These are phyloP conservation scores for Umbelopsis sp. DNA, from an alignment of 192 early-diverging fungal species.

Conservation along the genomic window DNA sequence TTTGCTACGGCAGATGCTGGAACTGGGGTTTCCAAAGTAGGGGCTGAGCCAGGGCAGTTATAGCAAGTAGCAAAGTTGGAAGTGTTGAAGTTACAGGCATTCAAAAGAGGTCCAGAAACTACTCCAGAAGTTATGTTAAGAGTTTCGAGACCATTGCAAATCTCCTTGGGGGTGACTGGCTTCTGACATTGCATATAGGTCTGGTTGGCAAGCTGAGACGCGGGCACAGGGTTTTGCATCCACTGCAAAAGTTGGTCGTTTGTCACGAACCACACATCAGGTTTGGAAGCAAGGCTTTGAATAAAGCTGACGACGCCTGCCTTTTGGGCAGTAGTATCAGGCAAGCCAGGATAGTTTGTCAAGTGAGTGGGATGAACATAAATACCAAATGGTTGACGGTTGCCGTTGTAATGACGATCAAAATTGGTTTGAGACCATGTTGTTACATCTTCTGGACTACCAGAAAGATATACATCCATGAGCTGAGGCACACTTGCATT, in stretches of 20 bases:
- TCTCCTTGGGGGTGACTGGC: conserved; percentile 62
- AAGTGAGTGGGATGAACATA: conserved; percentile 53
- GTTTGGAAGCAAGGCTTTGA: conserved; percentile 48
- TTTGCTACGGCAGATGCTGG: conserved; percentile 36
- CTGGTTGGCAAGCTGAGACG: conserved; percentile 61
- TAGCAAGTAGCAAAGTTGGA: conserved; percentile 59
- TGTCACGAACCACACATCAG: conserved; percentile 77
- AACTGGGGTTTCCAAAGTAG: conserved; percentile 44
- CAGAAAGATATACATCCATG: conserved; percentile 57
- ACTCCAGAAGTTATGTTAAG: conserved; percentile 36
- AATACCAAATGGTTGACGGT: conserved; percentile 56
- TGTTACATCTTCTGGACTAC: conserved; percentile 40
- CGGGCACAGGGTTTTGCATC: conserved; percentile 81
- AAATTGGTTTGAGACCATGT: conserved; percentile 59
- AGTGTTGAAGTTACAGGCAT: conserved; percentile 53
- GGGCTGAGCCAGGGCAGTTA: conserved; percentile 50
- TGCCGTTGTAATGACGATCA: conserved; percentile 54
- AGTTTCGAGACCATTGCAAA: conserved; percentile 73
- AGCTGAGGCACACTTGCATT: conserved; percentile 40
- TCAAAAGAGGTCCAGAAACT: conserved; percentile 37
- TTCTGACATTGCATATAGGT: conserved; percentile 65
- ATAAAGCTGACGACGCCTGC: conserved; percentile 53
- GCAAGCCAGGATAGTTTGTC: conserved; percentile 32
- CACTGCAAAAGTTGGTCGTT: conserved; percentile 69
- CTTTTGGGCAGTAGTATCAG: conserved; percentile 30